Base-by-base conservation (phyloP, 768 basidiomycete species). In the Chiua virens region DNA sequence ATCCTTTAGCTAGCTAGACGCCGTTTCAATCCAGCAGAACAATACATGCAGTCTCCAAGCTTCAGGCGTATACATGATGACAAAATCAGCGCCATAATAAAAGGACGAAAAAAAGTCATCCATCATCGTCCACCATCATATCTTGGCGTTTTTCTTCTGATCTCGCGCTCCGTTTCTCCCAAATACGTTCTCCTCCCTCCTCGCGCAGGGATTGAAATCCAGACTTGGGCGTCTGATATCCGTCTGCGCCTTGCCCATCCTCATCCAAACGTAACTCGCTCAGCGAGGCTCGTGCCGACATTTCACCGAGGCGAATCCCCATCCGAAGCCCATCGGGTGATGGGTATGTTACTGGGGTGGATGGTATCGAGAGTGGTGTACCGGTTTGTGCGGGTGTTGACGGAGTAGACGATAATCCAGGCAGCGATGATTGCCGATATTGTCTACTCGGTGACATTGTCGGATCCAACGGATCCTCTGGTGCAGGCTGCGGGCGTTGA, bases 401-500 rank as follows among this genome's bases (percentile, higher is more conserved):
- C 13, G 67, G 59, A 1, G 67, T 52, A 2, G 67, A 67, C 14
- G 69, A 65, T 30, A 69, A 50, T 21, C 60, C 62, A n/a, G 69
- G 67, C 0, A 69, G 36, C 7, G 68, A 36, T 6, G 68, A 58
- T 8, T 52, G 49, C 15, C 60, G 55, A 20, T 54, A 22, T 40
- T 47, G 57, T 18, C 32, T 21, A 25, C 47, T 49, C 9, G 44
- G 47, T 9, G 59, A 55, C 25, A 40, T 30, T 11, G 49, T 39
- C 15, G 35, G 36, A 41, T 61, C 58, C 11, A 42, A 53, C 28
- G 47, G 23, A 21, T 63, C 66, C 9, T 62, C 58, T 3, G 47
- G 10, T 27, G 53, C 62, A 53, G 47, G 59, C 57, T 52, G 67
- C 66, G 68, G 78, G 14, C 89, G 80, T 55, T 89, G 86, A 36